Percentiles rank a stretch among this genome's conserved stretches.
These are phyloP conservation scores for Neonectria sp. DNA, from an alignment of 2,329 filamentous ascomycete genomes.

Conservation along the genomic window DNA sequence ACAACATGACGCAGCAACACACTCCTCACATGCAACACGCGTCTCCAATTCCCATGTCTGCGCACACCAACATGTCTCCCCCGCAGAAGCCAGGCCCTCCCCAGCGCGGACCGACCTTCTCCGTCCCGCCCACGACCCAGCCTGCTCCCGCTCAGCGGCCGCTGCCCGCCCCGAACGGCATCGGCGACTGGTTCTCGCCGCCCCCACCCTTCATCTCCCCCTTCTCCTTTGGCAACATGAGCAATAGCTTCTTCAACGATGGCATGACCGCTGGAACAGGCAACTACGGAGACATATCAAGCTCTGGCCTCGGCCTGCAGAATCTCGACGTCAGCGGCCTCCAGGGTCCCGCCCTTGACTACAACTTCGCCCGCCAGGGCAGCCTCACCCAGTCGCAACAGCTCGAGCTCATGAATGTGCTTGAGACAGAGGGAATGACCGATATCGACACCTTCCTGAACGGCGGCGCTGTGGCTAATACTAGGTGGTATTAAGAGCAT, in stretches of 20 bases:
- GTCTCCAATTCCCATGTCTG: conserved; percentile 44
- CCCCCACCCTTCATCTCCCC: conserved; percentile 68
- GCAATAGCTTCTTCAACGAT: conserved; percentile 60
- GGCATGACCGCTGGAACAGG: conserved; percentile 47
- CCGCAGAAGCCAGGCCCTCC: conserved; percentile 46
- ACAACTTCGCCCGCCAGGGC: conserved; percentile 70
- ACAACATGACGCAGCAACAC: conserved; percentile 51
- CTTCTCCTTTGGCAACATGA: conserved; percentile 62
- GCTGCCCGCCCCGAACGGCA: conserved; percentile 57
- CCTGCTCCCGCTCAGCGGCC: conserved; percentile 59
- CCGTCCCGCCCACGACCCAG: conserved; percentile 58
- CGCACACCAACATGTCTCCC: conserved; percentile 52
- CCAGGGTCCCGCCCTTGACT: conserved; percentile 48
- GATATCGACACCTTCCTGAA: conserved; percentile 75
- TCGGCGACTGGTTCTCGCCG: conserved; percentile 69
- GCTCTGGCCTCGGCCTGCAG: conserved; percentile 52
- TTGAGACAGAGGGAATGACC: conserved; percentile 78
- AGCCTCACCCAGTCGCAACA: conserved; percentile 86
- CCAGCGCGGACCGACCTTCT: conserved; percentile 54
- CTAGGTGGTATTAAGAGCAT: conserved; percentile 51
- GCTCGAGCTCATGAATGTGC: conserved; percentile 83
- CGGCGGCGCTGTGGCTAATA: conserved; percentile 50
- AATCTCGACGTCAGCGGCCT: conserved; percentile 47
- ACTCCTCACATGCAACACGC: conserved; percentile 48
- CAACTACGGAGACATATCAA: conserved; percentile 49